Percentiles rank a stretch among this genome's conserved stretches.
Conservation (phyloP, 1,139 yeast genomes). For the Hansenula sp. region DNA sequence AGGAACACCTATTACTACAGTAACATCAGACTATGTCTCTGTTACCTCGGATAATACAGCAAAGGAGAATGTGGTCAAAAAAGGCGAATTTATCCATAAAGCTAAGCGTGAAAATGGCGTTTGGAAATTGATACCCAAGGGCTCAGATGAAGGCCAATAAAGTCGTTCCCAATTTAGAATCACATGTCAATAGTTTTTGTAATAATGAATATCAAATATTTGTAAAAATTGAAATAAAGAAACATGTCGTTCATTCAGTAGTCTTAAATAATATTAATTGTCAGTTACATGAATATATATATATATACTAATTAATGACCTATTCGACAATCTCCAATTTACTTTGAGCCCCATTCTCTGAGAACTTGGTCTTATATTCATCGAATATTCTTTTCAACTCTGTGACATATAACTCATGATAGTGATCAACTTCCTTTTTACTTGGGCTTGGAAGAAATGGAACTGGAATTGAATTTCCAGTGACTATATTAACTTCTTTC, state of each 20-base stretch:
- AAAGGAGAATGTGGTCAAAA: too few species aligned
- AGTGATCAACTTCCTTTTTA: slow-evolving; percentile 54
- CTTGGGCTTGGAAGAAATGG: slow-evolving; percentile 47
- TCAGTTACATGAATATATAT: too few species aligned
- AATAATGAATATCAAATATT: background rate
- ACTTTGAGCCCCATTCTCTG: slow-evolving; percentile 39
- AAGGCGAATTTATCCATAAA: background rate
- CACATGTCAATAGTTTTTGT: background rate
- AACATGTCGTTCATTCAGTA: too few species aligned
- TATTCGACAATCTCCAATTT: slow-evolving; percentile 41
- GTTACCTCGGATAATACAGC: too few species aligned
- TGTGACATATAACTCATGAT: slow-evolving; percentile 69
- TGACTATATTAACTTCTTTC: slow-evolving; percentile 72
- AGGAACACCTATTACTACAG: too few species aligned
- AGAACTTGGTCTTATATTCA: slow-evolving; percentile 60
- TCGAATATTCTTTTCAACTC: slow-evolving; percentile 66
- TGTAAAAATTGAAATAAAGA: background rate
- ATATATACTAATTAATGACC: too few species aligned
- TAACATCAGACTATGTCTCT: too few species aligned
- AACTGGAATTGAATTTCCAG: slow-evolving; percentile 78
- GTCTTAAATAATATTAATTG: too few species aligned
- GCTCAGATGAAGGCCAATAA: too few species aligned
- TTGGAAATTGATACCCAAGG: background rate
- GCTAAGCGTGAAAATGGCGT: background rate
- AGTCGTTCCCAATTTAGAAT: background rate